Base-by-base conservation (phyloP, 2,329 filamentous ascomycete species). In the Dichotomopilus funicola region DNA sequence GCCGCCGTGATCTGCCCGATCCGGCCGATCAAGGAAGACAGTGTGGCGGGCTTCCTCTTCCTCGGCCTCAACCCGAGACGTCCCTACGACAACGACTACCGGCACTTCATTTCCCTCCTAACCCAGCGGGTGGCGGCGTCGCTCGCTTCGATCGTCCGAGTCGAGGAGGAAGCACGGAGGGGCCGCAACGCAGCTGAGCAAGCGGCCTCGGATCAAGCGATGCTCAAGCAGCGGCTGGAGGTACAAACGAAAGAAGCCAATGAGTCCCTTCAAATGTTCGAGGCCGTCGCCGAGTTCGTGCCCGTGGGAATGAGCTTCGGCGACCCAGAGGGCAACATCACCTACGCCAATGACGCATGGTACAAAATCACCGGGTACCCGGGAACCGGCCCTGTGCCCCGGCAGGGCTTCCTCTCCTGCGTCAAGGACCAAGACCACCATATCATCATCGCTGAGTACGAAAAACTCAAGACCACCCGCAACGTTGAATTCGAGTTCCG, bases 221-320 rank as follows among this genome's bases (percentile, higher is more conserved):
- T 83, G 66, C 75, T 89, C 7, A 82, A 83, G 12, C 78, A 85
- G 61, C 81, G 87, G 63, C 73, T 89, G 33, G 83, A 81, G 12
- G 77, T 79, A 35, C 74, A 76, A 63, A 78, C 73, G 9, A 73
- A 74, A 55, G 75, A 79, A 60, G 71, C 75, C 2, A 73, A 72
- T n/a, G 72, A 77, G 56, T 76, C 79, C 45, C 81, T 86, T 54
- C 80, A 81, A 36, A 81, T 83, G 53, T 89, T 89, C 61, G 83
- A 83, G 6, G 76, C 82, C 5, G 85, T 90, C 70, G 83, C 86
- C 2, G 85, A 89, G 62, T 85, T 89, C 51, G 83, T 87, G 2
- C 87, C 87, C 0, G 83, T 88, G 1, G 87, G 87, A 13, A 85
- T 90, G 71, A 88, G 85, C 64, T 87, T 90, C 56, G 81, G 84